phyloP scores from a whole-genome alignment of 164 flowering plant genomes.

The Cinnamomum micranthum region DNA sequence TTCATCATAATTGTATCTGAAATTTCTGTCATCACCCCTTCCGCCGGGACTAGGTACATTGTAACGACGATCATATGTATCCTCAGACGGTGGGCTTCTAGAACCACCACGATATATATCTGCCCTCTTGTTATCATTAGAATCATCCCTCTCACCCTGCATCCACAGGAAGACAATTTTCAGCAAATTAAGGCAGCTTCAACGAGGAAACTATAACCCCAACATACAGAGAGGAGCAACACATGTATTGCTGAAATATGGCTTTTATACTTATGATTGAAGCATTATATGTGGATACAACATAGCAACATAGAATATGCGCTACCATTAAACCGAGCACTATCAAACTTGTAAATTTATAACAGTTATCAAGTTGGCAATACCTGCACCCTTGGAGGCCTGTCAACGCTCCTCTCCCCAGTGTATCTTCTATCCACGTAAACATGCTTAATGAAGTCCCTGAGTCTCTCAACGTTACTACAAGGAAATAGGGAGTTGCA shows the following conservation, averaged over 20 bases:
- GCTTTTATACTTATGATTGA: not conserved
- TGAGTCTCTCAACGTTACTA: slow-evolving; percentile 85
- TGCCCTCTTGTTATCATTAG: slow-evolving; percentile 46
- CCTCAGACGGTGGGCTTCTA: slow-evolving; percentile 85
- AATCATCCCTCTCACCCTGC: slow-evolving; percentile 76
- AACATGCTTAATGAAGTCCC: slow-evolving; percentile 89
- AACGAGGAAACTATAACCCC: not conserved
- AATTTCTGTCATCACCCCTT: slow-evolving; percentile 51
- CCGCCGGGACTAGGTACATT: slow-evolving; percentile 69
- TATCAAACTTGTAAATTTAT: no score
- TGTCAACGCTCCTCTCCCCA: slow-evolving; percentile 70
- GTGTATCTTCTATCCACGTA: slow-evolving; percentile 88
- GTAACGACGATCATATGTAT: slow-evolving; percentile 58
- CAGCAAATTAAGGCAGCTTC: not conserved
- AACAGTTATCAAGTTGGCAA: not conserved
- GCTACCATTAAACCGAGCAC: not conserved
- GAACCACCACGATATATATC: slow-evolving; percentile 65
- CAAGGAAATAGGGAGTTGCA: slow-evolving; percentile 13
- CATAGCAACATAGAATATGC: not conserved
- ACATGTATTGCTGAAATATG: not conserved
- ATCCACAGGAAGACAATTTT: no score
- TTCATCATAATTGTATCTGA: slow-evolving; percentile 41
- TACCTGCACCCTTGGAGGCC: slow-evolving; percentile 71
- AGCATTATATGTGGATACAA: not conserved
- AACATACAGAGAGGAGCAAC: not conserved